phyloP scores from a whole-genome alignment of 1,284 basidiomycete species.

The Caloboletus inedulis region DNA sequence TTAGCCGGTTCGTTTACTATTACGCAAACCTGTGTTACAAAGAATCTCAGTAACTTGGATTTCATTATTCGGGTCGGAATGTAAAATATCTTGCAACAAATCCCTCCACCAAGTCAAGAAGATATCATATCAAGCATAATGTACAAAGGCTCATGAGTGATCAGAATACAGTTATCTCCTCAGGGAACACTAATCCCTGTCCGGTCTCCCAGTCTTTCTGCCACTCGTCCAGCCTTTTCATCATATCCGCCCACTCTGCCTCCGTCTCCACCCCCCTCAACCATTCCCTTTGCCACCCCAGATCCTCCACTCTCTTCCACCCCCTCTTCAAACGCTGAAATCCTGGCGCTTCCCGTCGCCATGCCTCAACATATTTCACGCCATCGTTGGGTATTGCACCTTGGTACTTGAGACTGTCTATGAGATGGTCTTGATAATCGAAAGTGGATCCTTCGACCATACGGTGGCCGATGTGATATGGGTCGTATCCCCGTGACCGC shows the following conservation, averaged over 20 bases:
- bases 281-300: slow-evolving; percentile 38
- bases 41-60: too few relatives aligned
- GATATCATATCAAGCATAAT: not conserved
- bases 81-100: not conserved
- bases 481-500: slow-evolving; percentile 42
- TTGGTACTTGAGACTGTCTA: slow-evolving; percentile 42
- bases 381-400: slow-evolving; percentile 42
- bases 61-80: too few relatives aligned
- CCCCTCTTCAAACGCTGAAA: slow-evolving; percentile 40
- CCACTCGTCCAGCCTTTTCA: slow-evolving; percentile 46
- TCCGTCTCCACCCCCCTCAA: slow-evolving; percentile 38
- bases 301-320: slow-evolving; percentile 44
- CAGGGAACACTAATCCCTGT: slow-evolving; percentile 18
- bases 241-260: slow-evolving; percentile 48
- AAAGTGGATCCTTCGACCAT: slow-evolving; percentile 40
- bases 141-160: not conserved
- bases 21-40: too few relatives aligned
- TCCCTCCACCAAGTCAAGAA: too few relatives aligned
- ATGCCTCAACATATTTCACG: slow-evolving; percentile 46
- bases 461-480: slow-evolving; percentile 48
- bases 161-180: slow-evolving; percentile 11
- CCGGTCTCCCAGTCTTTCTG: slow-evolving; percentile 42
- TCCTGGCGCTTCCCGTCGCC: slow-evolving; percentile 40
- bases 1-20: too few relatives aligned
- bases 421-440: slow-evolving; percentile 49